Conservation (phyloP, 164 flowering plant species). For the Protea cynaroides region DNA sequence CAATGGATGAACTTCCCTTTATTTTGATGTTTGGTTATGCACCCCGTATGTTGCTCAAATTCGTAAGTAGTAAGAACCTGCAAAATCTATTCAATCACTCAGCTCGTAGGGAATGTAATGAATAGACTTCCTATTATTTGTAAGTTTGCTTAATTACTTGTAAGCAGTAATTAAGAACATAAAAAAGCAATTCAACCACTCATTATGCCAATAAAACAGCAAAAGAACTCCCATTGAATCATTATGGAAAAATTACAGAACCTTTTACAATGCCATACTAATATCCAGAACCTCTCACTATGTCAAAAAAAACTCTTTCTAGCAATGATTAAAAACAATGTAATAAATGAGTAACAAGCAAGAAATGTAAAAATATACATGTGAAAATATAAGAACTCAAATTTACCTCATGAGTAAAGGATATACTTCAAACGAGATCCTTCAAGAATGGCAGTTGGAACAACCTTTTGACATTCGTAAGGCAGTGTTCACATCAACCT, state of each 20-base stretch:
- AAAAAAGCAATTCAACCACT: slow-evolving; percentile 3
- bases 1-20: slow-evolving; percentile 59
- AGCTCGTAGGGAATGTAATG: too few relatives aligned
- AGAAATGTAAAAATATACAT: too few relatives aligned
- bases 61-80: slow-evolving; percentile 69
- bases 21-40: slow-evolving; percentile 58
- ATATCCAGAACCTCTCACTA: slow-evolving; percentile 45
- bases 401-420: slow-evolving; percentile 31
- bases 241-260: slow-evolving; percentile 39
- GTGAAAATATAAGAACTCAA: background rate
- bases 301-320: slow-evolving; percentile 51
- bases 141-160: too few relatives aligned
- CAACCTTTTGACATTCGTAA: slow-evolving; percentile 55
- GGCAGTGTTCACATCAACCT: slow-evolving; percentile 32
- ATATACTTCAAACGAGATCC: slow-evolving; percentile 69
- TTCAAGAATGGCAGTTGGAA: slow-evolving; percentile 59
- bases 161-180: too few relatives aligned
- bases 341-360: background rate
- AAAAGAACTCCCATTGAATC: background rate
- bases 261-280: slow-evolving; percentile 55
- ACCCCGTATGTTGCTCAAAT: slow-evolving; percentile 74
- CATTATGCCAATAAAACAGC: background rate
- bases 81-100: too few relatives aligned
- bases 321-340: slow-evolving; percentile 13
- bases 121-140: too few relatives aligned